Base-by-base conservation (phyloP, 768 basidiomycete genomes). In the Mycena polygramma region DNA sequence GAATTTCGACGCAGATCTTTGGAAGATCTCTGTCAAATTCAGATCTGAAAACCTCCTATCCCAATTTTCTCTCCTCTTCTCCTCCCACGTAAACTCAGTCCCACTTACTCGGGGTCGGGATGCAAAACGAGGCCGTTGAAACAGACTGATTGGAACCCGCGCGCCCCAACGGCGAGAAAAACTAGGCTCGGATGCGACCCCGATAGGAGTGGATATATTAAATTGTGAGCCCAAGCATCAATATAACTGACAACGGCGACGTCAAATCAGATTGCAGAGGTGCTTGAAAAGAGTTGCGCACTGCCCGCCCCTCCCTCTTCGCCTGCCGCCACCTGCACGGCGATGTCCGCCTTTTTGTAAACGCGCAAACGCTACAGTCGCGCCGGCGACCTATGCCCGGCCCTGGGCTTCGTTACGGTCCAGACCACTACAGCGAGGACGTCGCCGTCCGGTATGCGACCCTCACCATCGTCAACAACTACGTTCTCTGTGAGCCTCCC, bases 381-480 rank as follows among this genome's bases (percentile, higher is more conserved):
- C 60, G 66, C 57, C 49, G n/a, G 24, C 57, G 57, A 53, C 57
- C 22, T 35, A 72, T 72, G 71, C 71, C 67, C 15, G 67, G 71
- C 8, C 63, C 71, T 37, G 37, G 8, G 11, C 37, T 57, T 20
- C 5, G 13, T n/a, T 39, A 39, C 7, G 60, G 48, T 9, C 48
- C 48, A 8, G 60, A 52, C 48, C 3, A 54, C 52, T 63, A 63
- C 39, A 26, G 26, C 22, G n/a, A 14, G 3, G 62, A 52, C 7
- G 62, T 52, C 0, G 52, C 62, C 19, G 2, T 41, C 19, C 30
- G 19, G 51, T 53, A 54, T 48, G 52, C 26, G n/a, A 19, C n/a
- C 9, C 24, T 53, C 17, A 63, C 52, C 22, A 8, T 43, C 15
- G 19, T 54, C 9, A 54, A 14, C 37, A 63, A 63, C 30, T 63